Base-by-base conservation (phyloP, 371 early-diverging fungal species). In the Apophysomyces variabilis region DNA sequence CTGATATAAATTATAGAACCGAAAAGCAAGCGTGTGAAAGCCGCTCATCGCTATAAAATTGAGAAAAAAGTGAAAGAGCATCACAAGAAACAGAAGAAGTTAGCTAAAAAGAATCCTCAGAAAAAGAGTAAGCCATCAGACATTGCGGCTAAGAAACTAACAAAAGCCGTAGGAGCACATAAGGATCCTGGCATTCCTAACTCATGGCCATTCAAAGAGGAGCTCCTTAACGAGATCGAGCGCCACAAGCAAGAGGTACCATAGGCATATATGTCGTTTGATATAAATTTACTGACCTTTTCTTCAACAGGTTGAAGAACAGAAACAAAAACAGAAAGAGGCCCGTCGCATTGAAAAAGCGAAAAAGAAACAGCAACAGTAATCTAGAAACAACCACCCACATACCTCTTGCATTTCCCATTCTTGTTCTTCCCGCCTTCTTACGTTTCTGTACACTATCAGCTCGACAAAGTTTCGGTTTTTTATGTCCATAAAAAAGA, bases 41-140 rank as follows among this genome's bases (percentile, higher is more conserved):
- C 87, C 37, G 75, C 85, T 59, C 85, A 84, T 73, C 80, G 85
- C 69, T 92, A 93, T 83, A 93, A 91, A 80, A 94, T 92, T 69
- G 74, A 84, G 66, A 86, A 85, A 67, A 86, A 85, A 74, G 90
- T 92, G 50, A 77, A 77, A 57, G 93, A 95, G 66, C 89, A 90
- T 74, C 85, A 90, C 65, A 76, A 93, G 62, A 94, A 95, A 71
- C 79, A 79, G 66, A 78, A 87, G 50, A 90, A 86, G 76, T 89
- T 84, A 38, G 86, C 90, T 41, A 92, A 83, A 74, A 85, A 82
- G 65, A 89, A 89, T 66, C 92, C 93, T 8, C 66, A 73, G 11
- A 62, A 64, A n/a, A 71, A 78, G 56, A 84, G 84, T 84, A 82
- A 71, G 81, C 64, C 7, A 36, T 32, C 13, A 18, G 7, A 36